These are phyloP conservation scores for Aspergillus sp. DNA, from an alignment of 2,329 filamentous ascomycete genomes.

Conservation along the genomic window DNA sequence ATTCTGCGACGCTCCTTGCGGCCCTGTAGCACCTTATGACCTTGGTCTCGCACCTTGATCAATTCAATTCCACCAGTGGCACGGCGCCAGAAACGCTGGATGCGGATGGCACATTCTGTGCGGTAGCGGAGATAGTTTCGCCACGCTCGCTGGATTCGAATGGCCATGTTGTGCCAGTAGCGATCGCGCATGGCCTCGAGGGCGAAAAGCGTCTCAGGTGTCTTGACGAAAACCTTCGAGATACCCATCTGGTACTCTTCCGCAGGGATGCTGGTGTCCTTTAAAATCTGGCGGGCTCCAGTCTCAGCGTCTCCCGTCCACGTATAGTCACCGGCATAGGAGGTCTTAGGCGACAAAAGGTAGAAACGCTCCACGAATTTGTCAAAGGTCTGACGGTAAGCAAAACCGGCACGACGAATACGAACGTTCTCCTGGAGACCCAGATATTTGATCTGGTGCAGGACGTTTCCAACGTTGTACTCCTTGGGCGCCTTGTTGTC, in stretches of 20 bases:
- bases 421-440: conserved; percentile 99
- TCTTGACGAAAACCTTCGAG: conserved; percentile 96
- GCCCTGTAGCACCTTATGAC: conserved; percentile 73
- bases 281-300: conserved; percentile 86
- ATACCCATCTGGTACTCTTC: conserved; percentile 98
- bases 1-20: conserved; percentile 89
- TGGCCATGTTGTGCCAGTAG: conserved; percentile 99
- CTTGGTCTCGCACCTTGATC: conserved; percentile 80
- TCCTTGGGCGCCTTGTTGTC: conserved; percentile 96
- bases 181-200: conserved; percentile 95
- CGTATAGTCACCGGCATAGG: conserved; percentile 94
- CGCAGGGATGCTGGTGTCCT: conserved; percentile 89
- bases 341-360: conserved; percentile 86
- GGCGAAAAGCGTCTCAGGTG: conserved; percentile 92
- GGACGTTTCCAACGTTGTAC: conserved; percentile 85
- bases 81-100: conserved; percentile 93
- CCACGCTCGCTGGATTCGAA: conserved; percentile 95
- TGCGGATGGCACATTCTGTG: conserved; percentile 85
- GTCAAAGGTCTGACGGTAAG: conserved; percentile 93
- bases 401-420: conserved; percentile 92
- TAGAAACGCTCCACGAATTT: conserved; percentile 99
- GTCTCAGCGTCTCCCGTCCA: conserved; percentile 87
- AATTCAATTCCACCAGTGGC: conserved; percentile 88
- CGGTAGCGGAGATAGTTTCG: conserved; percentile 91
- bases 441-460: conserved; percentile 98